Evolutionary conservation across 129 eudicot genomes (phyloP).

Genomic region (Saussurea involucrata): DNA sequence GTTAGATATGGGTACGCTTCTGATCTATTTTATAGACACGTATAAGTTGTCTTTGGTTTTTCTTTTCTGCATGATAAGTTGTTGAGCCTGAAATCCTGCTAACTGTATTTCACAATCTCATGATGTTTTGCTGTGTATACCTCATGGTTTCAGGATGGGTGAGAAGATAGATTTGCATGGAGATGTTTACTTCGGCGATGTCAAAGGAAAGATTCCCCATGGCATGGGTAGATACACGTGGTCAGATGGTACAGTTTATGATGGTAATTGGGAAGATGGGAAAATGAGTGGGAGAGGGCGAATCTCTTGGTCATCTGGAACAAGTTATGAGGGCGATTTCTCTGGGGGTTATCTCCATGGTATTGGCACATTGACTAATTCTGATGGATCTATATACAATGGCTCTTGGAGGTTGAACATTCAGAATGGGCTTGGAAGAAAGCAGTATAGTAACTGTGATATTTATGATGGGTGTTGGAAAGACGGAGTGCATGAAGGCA

Average conservation of each 20-base stretch:
- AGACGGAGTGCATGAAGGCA: conserved; percentile 88
- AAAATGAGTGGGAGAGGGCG: conserved; percentile 91
- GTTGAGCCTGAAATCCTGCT: conserved; percentile 2
- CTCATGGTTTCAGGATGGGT: conserved; percentile 40
- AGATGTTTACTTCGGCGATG: conserved; percentile 64
- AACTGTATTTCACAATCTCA: conserved; percentile 3
- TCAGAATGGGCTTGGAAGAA: conserved; percentile 80
- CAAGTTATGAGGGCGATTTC: conserved; percentile 82
- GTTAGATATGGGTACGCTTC: not conserved
- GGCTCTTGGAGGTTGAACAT: conserved; percentile 88
- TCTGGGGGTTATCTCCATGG: conserved; percentile 94
- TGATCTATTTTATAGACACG: not conserved
- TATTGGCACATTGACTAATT: conserved; percentile 52
- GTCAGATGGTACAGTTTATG: conserved; percentile 83
- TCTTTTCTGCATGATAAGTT: not conserved
- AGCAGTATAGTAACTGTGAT: conserved; percentile 73
- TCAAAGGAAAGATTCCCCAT: conserved; percentile 58
- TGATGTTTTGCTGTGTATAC: conserved; percentile 6
- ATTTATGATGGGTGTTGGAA: conserved; percentile 92
- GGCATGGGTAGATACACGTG: conserved; percentile 87
- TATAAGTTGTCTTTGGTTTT: not conserved
- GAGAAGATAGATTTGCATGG: conserved; percentile 64
- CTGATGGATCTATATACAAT: conserved; percentile 68
- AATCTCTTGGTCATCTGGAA: conserved; percentile 69
- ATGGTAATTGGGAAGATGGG: conserved; percentile 96